These are phyloP conservation scores for Trametes villosa DNA, from an alignment of 768 basidiomycete species.

Conservation along the genomic window DNA sequence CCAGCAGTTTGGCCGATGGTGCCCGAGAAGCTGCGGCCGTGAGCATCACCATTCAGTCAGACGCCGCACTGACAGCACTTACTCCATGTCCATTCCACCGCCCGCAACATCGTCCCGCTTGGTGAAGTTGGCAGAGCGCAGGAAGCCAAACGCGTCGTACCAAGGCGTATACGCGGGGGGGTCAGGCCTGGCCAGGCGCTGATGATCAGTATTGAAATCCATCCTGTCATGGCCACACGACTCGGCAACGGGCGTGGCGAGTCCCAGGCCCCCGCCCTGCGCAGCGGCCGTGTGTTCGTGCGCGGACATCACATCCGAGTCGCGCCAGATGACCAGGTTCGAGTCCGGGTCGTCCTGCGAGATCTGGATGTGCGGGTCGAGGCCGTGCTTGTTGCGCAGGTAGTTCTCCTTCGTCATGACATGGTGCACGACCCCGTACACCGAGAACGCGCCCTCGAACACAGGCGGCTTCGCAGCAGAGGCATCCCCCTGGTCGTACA, in stretches of 20 bases:
- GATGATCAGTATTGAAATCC: constrained; percentile 67
- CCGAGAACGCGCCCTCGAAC: constrained; percentile 79
- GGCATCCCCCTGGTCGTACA: constrained; percentile 63
- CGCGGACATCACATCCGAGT: constrained; percentile 64
- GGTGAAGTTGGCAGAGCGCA: constrained; percentile 39
- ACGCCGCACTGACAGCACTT: constrained; percentile 11
- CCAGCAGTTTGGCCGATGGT: constrained; percentile 71
- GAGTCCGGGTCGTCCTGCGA: constrained; percentile 49
- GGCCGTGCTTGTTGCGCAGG: constrained; percentile 57
- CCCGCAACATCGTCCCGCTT: constrained; percentile 62
- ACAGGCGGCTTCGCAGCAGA: constrained; percentile 52
- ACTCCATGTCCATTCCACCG: constrained; percentile 60
- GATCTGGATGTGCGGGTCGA: constrained; percentile 55
- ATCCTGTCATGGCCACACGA: constrained; percentile 75
- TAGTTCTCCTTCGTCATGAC: constrained; percentile 75
- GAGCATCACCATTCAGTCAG: background rate
- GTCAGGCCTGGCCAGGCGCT: constrained; percentile 46
- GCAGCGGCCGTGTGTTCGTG: constrained; percentile 49
- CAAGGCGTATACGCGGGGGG: constrained; percentile 41
- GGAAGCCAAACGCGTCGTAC: constrained; percentile 44
- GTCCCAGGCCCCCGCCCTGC: constrained; percentile 26
- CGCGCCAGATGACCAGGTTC: constrained; percentile 73
- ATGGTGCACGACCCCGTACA: constrained; percentile 69
- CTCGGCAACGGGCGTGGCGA: constrained; percentile 33
- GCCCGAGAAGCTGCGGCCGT: constrained; percentile 59